Percentiles rank a stretch among this genome's conserved stretches.
Evolutionary conservation across 495 filamentous ascomycete species (phyloP).

Genomic region (Penicillium canariense): DNA sequence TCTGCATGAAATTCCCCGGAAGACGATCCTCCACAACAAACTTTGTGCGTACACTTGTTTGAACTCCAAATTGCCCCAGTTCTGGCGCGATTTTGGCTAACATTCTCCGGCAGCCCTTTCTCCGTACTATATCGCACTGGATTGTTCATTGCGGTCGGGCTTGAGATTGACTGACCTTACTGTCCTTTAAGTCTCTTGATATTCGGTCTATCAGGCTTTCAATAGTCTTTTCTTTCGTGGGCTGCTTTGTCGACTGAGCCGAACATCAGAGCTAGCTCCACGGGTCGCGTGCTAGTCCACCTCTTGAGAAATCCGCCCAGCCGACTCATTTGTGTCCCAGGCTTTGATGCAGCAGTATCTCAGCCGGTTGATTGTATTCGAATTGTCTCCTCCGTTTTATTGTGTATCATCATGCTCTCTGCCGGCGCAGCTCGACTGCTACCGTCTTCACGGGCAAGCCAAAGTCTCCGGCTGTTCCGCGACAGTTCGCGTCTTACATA

Average conservation of each 20-base stretch:
- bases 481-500: background rate
- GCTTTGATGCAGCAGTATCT: background rate
- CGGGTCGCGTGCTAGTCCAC: background rate
- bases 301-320: background rate
- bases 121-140: background rate
- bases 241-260: background rate
- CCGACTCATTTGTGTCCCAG: background rate
- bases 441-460: slow-evolving; percentile 9
- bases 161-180: background rate
- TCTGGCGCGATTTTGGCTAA: background rate
- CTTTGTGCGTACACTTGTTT: background rate
- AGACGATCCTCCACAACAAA: background rate
- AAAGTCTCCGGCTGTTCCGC: background rate
- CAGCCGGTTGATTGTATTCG: background rate
- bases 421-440: slow-evolving; percentile 8
- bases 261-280: background rate
- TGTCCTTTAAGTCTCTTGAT: background rate
- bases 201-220: too few relatives aligned
- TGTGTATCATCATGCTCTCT: slow-evolving; percentile 20
- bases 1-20: background rate
- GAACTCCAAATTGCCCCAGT: background rate
- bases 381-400: slow-evolving; percentile 1
- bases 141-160: background rate
- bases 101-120: background rate
- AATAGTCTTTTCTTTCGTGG: background rate